Evolutionary conservation across 345 rosid species (phyloP).

Genomic region (Firmiana major): DNA sequence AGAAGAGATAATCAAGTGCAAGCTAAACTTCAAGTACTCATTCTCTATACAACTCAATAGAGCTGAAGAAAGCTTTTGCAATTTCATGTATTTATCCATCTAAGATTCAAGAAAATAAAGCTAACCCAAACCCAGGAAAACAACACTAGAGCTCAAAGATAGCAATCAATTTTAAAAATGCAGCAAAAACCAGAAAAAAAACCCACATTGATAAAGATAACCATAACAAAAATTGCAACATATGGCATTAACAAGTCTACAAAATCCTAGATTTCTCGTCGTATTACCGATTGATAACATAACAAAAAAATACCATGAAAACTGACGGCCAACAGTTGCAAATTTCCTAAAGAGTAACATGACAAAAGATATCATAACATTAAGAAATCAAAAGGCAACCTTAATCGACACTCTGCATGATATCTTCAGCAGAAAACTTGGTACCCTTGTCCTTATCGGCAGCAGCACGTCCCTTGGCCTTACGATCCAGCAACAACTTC

Average conservation of each 20-base stretch:
- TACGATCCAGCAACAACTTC: conserved; percentile 64
- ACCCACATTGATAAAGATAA: neutral
- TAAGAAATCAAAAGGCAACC: neutral
- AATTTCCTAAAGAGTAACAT: neutral
- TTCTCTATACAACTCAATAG: neutral
- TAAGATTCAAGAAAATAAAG: neutral
- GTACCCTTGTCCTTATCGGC: conserved; percentile 81
- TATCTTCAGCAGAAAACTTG: conserved; percentile 67
- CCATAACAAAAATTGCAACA: conserved; percentile 7
- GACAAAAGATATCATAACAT: neutral
- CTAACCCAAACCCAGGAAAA: neutral
- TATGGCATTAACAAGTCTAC: conserved; percentile 6
- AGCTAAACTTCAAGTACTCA: neutral
- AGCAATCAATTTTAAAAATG: neutral
- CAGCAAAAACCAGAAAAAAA: neutral
- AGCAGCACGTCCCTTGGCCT: conserved; percentile 75
- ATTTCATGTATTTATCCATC: neutral
- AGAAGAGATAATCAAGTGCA: neutral
- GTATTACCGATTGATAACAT: conserved; percentile 9
- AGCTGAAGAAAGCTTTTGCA: neutral
- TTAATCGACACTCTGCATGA: conserved; percentile 75
- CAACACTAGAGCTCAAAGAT: neutral
- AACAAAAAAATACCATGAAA: neutral
- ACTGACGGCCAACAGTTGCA: neutral
- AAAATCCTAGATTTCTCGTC: neutral